Evolutionary conservation across 2,329 filamentous ascomycete genomes (phyloP).

Genomic region (Claviceps arundinis): DNA sequence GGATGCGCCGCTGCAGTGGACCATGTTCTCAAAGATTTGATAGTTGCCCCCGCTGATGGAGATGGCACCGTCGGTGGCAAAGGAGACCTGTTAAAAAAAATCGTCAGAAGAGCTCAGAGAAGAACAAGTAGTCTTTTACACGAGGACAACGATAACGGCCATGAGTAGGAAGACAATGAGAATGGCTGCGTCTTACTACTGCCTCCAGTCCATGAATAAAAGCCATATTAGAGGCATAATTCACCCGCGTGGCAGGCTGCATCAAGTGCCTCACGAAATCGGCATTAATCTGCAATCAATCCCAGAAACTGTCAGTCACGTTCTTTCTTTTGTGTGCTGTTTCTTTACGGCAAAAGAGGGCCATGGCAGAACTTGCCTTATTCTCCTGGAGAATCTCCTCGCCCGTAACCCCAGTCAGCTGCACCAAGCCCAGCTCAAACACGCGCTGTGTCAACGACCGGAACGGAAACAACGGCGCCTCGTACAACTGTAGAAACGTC

Average conservation of each 20-base stretch:
- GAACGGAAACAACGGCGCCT: slow-evolving; percentile 75
- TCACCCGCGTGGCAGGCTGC: slow-evolving; percentile 82
- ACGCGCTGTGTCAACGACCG: slow-evolving; percentile 56
- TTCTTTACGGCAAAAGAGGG: neutral
- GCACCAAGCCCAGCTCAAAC: slow-evolving; percentile 52
- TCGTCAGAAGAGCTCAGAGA: neutral
- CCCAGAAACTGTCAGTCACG: too few species aligned
- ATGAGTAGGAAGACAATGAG: neutral
- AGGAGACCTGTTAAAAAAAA: slow-evolving; percentile 44
- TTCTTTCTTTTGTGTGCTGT: too few species aligned
- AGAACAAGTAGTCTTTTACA: too few species aligned
- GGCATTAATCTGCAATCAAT: slow-evolving; percentile 36
- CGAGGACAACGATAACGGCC: too few species aligned
- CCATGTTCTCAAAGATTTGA: slow-evolving; percentile 82
- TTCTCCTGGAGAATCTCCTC: slow-evolving; percentile 57
- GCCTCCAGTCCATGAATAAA: slow-evolving; percentile 79
- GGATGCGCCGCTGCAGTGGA: slow-evolving; percentile 47
- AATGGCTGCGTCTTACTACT: slow-evolving; percentile 42
- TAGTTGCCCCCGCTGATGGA: slow-evolving; percentile 78
- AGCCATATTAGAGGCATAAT: slow-evolving; percentile 84
- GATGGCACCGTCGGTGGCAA: slow-evolving; percentile 76
- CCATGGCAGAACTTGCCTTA: slow-evolving; percentile 18
- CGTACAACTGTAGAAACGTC: slow-evolving; percentile 69
- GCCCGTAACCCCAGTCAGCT: slow-evolving; percentile 58
- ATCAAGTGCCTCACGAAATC: slow-evolving; percentile 69